Conservation (phyloP, 1,284 basidiomycete species). For the Acaromyces ingoldii region DNA sequence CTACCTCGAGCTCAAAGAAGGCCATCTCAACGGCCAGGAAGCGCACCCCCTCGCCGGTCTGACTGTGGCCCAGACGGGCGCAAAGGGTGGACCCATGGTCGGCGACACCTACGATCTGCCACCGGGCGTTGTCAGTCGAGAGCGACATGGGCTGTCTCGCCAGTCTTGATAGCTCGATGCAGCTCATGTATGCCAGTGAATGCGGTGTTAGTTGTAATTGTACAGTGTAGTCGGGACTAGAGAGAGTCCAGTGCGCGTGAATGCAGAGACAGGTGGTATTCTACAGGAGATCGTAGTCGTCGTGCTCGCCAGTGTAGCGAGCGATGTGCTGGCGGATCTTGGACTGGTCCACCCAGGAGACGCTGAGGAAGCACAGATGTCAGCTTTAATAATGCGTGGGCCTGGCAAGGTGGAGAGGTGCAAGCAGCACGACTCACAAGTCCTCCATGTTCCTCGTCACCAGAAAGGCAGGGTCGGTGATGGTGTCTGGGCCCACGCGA, state of each 20-base stretch:
- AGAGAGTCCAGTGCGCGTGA: too few relatives aligned
- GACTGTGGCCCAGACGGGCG: constrained; percentile 5
- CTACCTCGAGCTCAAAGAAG: too few relatives aligned
- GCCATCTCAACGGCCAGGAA: background rate
- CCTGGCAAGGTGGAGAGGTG: background rate
- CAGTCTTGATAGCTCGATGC: too few relatives aligned
- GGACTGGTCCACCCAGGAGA: constrained; percentile 97
- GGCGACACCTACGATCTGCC: constrained; percentile 30
- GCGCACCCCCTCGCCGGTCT: background rate
- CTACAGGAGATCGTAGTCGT: constrained; percentile 48
- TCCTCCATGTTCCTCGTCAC: constrained; percentile 95
- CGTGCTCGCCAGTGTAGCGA: constrained; percentile 83
- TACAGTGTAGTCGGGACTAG: too few relatives aligned
- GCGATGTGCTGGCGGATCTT: constrained; percentile 94
- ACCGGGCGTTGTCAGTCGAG: constrained; percentile 19
- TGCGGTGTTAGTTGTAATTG: too few relatives aligned
- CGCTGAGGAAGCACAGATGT: constrained; percentile 47
- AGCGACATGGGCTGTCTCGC: constrained; percentile 2
- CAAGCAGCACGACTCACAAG: constrained; percentile 55
- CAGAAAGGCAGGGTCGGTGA: constrained; percentile 93
- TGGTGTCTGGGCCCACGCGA: constrained; percentile 88
- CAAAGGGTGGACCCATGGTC: constrained; percentile 4
- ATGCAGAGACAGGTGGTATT: background rate
- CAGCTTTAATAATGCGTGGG: background rate
- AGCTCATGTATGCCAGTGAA: too few relatives aligned